These are phyloP conservation scores for Pichia sporocuriosa DNA, from an alignment of 805 yeast species.

Conservation along the genomic window DNA sequence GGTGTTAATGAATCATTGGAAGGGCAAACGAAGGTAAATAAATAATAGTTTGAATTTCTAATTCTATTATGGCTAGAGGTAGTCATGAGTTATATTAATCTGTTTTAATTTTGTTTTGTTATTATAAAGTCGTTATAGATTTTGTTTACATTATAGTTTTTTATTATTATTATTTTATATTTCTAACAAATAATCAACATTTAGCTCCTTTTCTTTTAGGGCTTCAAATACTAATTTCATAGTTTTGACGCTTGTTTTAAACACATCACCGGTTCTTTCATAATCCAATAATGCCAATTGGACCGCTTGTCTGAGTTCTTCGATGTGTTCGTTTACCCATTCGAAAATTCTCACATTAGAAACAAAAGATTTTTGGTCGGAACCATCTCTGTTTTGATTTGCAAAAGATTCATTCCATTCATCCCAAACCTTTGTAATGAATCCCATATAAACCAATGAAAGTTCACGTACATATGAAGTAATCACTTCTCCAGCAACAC, in stretches of 20 bases:
- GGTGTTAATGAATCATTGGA: background rate
- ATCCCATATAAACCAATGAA: conserved; percentile 12
- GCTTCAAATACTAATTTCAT: conserved; percentile 53
- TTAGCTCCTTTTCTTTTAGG: conserved; percentile 61
- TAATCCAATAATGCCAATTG: conserved; percentile 64
- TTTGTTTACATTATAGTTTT: background rate
- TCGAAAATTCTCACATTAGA: conserved; percentile 42
- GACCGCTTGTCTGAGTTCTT: conserved; percentile 50
- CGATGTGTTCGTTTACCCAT: conserved; percentile 67
- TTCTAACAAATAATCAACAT: conserved; percentile 59
- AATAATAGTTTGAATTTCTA: too few relatives aligned
- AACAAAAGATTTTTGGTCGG: background rate
- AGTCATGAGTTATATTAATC: conserved; percentile 3
- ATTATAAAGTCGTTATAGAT: background rate
- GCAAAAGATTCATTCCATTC: conserved; percentile 8
- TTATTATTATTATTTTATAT: conserved; percentile 1
- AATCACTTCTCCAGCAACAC: conserved; percentile 6
- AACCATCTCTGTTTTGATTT: background rate
- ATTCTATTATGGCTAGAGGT: conserved; percentile 3
- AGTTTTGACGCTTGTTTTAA: conserved; percentile 48
- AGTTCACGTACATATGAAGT: conserved; percentile 9
- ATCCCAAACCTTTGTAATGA: conserved; percentile 6
- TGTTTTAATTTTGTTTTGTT: background rate
- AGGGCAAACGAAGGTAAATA: too few relatives aligned
- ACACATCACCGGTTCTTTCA: conserved; percentile 43